Evolutionary conservation across 495 filamentous ascomycete genomes (phyloP).

Genomic region (Melanomma pulvis-pyrius): DNA sequence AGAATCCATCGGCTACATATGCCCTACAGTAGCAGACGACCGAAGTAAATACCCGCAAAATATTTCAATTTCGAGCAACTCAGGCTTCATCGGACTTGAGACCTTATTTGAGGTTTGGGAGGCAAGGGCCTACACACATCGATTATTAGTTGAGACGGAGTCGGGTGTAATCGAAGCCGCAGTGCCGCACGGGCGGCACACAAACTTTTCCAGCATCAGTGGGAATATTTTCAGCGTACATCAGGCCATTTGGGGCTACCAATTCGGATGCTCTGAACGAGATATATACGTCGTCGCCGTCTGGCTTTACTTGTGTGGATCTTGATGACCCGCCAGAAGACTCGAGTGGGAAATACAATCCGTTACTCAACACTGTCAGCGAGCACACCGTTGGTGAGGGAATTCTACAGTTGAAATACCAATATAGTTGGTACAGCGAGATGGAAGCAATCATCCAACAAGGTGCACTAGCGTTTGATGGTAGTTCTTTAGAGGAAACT

Average conservation of each 20-base stretch:
- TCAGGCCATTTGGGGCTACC: constrained; percentile 7
- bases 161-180: constrained; percentile 6
- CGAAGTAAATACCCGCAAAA: not conserved
- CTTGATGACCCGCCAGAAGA: not conserved
- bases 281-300: constrained; percentile 18
- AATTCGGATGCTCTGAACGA: constrained; percentile 7
- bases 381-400: constrained; percentile 15
- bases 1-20: not conserved
- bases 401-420: not conserved
- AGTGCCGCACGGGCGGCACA: constrained; percentile 16
- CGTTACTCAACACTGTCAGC: constrained; percentile 23
- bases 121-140: constrained; percentile 16
- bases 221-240: not conserved
- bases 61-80: constrained; percentile 13
- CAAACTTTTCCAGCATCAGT: constrained; percentile 20
- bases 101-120: constrained; percentile 1
- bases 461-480: constrained; percentile 17
- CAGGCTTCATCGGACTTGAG: not conserved
- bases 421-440: constrained; percentile 13
- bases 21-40: not conserved
- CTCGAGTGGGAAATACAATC: constrained; percentile 12
- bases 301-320: constrained; percentile 1
- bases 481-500: constrained; percentile 5
- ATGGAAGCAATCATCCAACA: constrained; percentile 17
- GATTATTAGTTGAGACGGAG: not conserved